Evolutionary conservation across 768 basidiomycete genomes (phyloP).

Genomic region (Gyrodon lividus): DNA sequence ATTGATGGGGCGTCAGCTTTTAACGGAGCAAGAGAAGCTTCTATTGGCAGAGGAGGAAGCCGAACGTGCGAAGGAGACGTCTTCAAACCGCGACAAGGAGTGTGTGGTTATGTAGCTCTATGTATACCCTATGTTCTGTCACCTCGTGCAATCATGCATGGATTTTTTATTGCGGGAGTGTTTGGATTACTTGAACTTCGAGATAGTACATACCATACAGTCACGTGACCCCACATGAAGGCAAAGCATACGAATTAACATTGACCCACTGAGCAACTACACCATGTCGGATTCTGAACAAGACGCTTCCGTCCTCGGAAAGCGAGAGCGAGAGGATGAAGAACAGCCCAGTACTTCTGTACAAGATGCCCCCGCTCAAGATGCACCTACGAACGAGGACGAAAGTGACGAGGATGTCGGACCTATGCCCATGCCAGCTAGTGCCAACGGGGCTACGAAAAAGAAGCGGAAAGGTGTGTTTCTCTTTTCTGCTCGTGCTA

Average conservation of each 20-base stretch:
- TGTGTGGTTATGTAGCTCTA: conserved; percentile 56
- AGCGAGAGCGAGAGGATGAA: conserved; percentile 49
- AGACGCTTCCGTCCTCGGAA: conserved; percentile 60
- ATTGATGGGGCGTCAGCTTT: conserved; percentile 37
- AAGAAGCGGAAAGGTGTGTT: conserved; percentile 83
- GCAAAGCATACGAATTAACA: background rate
- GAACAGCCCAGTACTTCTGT: conserved; percentile 13
- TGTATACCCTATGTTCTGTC: background rate
- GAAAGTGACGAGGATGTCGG: conserved; percentile 79
- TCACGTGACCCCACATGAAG: background rate
- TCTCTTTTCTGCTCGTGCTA: conserved; percentile 9
- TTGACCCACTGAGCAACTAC: background rate
- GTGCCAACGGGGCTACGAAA: conserved; percentile 41
- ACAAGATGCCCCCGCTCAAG: conserved; percentile 26
- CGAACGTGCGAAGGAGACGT: conserved; percentile 33
- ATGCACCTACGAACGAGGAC: conserved; percentile 30
- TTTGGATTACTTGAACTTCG: too few species aligned
- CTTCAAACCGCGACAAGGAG: conserved; percentile 37
- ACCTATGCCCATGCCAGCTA: conserved; percentile 75
- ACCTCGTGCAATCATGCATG: background rate
- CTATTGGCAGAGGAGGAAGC: conserved; percentile 55
- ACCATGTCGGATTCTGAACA: conserved; percentile 46
- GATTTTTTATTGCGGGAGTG: background rate
- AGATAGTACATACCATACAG: too few species aligned
- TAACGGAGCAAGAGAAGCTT: conserved; percentile 64